Conservation (phyloP, 2,329 filamentous ascomycete genomes). For the Talaromyces sp. region DNA sequence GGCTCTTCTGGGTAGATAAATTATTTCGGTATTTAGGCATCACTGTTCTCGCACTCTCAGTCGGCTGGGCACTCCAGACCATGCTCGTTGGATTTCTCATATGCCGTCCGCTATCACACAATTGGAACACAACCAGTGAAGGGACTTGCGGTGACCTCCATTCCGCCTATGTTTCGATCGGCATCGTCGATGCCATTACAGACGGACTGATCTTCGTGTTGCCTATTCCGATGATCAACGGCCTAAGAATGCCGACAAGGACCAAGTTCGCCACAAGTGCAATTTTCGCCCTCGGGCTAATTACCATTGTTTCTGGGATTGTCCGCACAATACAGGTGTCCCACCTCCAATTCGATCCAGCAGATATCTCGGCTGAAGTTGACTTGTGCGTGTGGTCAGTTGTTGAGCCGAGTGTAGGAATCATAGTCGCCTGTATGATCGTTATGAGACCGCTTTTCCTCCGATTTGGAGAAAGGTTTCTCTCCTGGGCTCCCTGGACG, state of each 20-base stretch:
- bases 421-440: conserved; percentile 3
- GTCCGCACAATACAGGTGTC: not conserved
- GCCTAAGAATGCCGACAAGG: not conserved
- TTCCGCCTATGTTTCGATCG: not conserved
- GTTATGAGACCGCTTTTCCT: conserved; percentile 1
- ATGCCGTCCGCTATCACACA: conserved; percentile 1
- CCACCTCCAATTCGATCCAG: not conserved
- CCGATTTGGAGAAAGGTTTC: not conserved
- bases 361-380: not conserved
- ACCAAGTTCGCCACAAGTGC: not conserved
- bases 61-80: not conserved
- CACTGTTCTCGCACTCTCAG: not conserved
- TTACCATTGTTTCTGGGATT: conserved; percentile 1
- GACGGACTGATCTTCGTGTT: not conserved
- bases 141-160: conserved; percentile 1
- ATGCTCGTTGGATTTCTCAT: conserved; percentile 2
- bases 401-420: not conserved
- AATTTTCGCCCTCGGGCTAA: not conserved
- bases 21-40: not conserved
- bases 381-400: conserved; percentile 1
- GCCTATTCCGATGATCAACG: not conserved
- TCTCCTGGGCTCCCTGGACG: conserved; percentile 1
- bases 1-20: not conserved
- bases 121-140: not conserved
- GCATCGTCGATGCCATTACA: not conserved